Base-by-base conservation (phyloP, 129 eudicot species). In the Cynara cardunculus region DNA sequence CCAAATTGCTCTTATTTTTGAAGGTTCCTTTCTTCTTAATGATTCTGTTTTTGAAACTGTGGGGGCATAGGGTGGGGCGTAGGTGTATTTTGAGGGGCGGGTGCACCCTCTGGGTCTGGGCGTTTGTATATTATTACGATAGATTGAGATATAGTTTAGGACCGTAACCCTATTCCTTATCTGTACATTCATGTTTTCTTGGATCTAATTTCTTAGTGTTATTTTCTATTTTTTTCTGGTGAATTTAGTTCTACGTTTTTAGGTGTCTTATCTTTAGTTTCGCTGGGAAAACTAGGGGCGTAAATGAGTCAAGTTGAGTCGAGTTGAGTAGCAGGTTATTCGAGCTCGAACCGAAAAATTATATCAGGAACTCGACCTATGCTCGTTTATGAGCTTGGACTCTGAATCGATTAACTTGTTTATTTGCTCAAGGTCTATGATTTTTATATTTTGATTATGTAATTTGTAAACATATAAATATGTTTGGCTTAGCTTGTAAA, bases 81-180 rank as follows among this genome's bases (percentile, higher is more conserved):
- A n/a, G 65, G 65, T n/a, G 21, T 56, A 56, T 56, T 56, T 56
- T 56, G 72, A 44, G 49, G 82, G 82, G n/a, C 76, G 81, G 34
- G 78, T 77, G 86, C 67, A 25, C 53, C 73, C 74, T 39, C 24
- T 16, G 84, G 79, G 24, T 64, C 1, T 81, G n/a, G 21, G 78
- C 11, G 37, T 76, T 35, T 83, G 86, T 77, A 83, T 77, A 83
- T 83, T 62, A 56, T 83, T 26, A 16, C 71, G 72, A 10, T 7
- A 21, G 82, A 62, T 77, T 71, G 78, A 72, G 74, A 62, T 61
- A 21, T 62, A 77, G 86, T 64, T 83, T 81, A 82, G 86, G 78
- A 53, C 19, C 46, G 76, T 71, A 69, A 21, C 65, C 65, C 65
- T 56, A 18, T 61, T 75, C 26, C 75, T 59, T 82, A 6, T 24